A percentile compares a stretch with the other conserved stretches of the same genome.
Evolutionary conservation across 2,329 filamentous ascomycete species (phyloP).

Genomic region (Pseudogymnoascus sp.): DNA sequence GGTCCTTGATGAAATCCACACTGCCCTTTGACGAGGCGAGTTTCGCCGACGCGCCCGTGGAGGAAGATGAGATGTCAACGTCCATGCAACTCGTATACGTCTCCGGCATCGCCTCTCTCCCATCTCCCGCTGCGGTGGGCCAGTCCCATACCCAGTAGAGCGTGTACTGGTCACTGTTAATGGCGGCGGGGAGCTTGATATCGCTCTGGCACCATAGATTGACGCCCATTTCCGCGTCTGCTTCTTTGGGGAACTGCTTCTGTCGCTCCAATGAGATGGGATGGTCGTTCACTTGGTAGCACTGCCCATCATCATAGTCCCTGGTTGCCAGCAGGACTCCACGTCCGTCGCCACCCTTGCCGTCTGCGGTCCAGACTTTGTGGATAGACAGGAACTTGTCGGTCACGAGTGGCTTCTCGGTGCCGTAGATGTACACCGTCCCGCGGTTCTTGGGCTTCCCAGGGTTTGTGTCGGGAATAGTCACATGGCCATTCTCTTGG

Average conservation of each 20-base stretch:
- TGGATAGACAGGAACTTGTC: conserved; percentile 54
- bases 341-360: conserved; percentile 67
- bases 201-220: conserved; percentile 10
- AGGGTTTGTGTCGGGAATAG: conserved; percentile 45
- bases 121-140: conserved; percentile 38
- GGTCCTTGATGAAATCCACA: not conserved
- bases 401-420: conserved; percentile 45
- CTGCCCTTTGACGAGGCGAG: not conserved
- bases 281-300: conserved; percentile 63
- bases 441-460: conserved; percentile 60
- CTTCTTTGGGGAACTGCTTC: conserved; percentile 49
- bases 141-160: conserved; percentile 95
- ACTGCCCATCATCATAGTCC: conserved; percentile 81
- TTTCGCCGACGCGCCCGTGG: not conserved
- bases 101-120: conserved; percentile 39
- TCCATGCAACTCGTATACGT: conserved; percentile 50
- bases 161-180: conserved; percentile 51
- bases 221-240: conserved; percentile 39
- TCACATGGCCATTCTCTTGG: conserved; percentile 71
- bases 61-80: conserved; percentile 27
- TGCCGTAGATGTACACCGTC: conserved; percentile 70
- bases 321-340: conserved; percentile 67
- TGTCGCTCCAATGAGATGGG: conserved; percentile 19
- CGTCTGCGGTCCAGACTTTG: conserved; percentile 66
- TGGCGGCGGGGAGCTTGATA: conserved; percentile 33